These are phyloP conservation scores for Inga oerstediana DNA, from an alignment of 306 rosid genomes.

Conservation along the genomic window DNA sequence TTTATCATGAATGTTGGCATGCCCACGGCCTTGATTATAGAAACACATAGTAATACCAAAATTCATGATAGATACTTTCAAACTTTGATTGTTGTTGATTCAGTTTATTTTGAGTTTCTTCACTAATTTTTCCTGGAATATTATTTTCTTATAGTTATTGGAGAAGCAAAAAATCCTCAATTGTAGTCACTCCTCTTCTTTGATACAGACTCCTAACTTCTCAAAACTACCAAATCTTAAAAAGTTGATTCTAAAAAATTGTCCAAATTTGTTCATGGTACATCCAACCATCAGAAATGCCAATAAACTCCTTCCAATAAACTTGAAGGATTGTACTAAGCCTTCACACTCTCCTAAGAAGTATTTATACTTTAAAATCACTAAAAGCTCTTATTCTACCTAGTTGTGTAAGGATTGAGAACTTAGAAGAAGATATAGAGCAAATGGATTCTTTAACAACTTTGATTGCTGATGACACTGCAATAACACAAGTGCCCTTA, in stretches of 20 bases:
- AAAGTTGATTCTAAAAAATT: neutral
- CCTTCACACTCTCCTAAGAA: conserved; percentile 38
- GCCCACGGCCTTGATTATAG: too few relatives aligned
- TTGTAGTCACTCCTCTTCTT: neutral
- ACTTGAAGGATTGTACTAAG: conserved; percentile 37
- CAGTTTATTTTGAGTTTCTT: neutral
- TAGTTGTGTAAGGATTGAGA: conserved; percentile 36
- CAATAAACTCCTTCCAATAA: conserved; percentile 8
- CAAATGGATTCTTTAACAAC: conserved; percentile 31
- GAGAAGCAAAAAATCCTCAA: neutral
- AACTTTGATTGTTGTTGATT: neutral
- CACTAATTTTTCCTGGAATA: neutral
- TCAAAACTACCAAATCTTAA: neutral
- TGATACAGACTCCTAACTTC: neutral
- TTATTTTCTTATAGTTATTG: conserved; percentile 21
- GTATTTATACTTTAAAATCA: conserved; percentile 35
- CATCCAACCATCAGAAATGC: conserved; percentile 35
- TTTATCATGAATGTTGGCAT: neutral
- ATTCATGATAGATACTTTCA: neutral
- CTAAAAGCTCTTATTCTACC: conserved; percentile 34
- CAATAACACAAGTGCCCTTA: neutral
- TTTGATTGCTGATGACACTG: neutral
- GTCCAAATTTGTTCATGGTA: neutral
- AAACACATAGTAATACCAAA: too few relatives aligned
- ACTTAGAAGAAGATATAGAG: conserved; percentile 35